phyloP scores from a whole-genome alignment of 129 eudicot species.

The Tagetes erecta region DNA sequence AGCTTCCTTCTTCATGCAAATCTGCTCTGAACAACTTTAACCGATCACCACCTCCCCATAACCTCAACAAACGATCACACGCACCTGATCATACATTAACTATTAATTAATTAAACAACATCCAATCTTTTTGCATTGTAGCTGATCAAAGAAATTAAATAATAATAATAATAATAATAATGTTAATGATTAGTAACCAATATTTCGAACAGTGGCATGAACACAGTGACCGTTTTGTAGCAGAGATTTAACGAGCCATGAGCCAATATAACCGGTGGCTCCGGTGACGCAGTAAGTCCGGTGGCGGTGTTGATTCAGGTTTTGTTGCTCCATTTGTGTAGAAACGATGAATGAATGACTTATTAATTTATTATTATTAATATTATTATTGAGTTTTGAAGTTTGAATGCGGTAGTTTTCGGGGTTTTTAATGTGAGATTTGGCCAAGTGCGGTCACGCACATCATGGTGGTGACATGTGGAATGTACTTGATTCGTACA shows the following conservation, averaged over 20 bases:
- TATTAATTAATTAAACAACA: no score
- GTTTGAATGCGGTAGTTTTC: no score
- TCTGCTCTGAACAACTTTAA: slow-evolving; percentile 67
- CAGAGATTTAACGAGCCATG: slow-evolving; percentile 78
- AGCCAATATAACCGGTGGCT: slow-evolving; percentile 84
- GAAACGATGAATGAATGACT: no score
- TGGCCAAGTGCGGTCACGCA: not conserved
- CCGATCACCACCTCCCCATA: slow-evolving; percentile 49
- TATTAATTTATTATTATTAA: no score
- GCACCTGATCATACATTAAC: slow-evolving; percentile 35
- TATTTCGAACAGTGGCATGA: slow-evolving; percentile 74
- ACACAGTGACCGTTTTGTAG: slow-evolving; percentile 57
- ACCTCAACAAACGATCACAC: slow-evolving; percentile 38
- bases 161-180: no score
- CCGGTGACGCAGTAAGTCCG: slow-evolving; percentile 81
- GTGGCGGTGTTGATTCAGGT: not conserved
- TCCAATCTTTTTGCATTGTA: no score
- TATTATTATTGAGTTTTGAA: no score
- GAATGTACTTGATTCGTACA: not conserved
- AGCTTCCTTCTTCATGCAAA: slow-evolving; percentile 82
- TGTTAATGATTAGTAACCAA: slow-evolving; percentile 35
- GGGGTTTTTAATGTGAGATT: not conserved
- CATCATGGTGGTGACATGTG: not conserved
- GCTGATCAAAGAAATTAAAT: no score
- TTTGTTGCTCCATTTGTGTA: slow-evolving; percentile 20